phyloP scores from a whole-genome alignment of 371 early-diverging fungal species.

The Rhizopus delemar region DNA sequence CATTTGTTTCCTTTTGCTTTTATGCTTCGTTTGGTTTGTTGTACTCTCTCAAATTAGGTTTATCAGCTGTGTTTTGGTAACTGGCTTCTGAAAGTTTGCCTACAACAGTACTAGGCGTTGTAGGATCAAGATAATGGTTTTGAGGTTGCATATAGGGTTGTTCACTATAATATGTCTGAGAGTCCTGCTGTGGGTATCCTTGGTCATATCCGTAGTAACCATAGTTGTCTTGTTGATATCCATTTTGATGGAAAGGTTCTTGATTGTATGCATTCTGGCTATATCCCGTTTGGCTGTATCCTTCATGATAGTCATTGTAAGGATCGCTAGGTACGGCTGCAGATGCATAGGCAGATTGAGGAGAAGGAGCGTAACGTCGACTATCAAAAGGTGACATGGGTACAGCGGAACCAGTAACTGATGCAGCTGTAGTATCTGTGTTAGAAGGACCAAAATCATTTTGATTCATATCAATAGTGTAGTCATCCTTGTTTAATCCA shows the following conservation, averaged over 20 bases:
- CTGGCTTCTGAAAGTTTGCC: slow-evolving; percentile 1
- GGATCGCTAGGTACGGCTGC: slow-evolving; percentile 2
- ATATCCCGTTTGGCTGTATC: slow-evolving; percentile 21
- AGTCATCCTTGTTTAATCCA: slow-evolving; percentile 16
- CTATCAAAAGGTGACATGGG: slow-evolving; percentile 27
- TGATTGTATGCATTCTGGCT: slow-evolving; percentile 17
- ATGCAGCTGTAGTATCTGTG: slow-evolving; percentile 4
- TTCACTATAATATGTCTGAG: slow-evolving; percentile 3
- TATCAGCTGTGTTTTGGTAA: background rate
- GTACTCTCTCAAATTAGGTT: background rate
- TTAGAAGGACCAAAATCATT: slow-evolving; percentile 20
- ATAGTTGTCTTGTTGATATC: slow-evolving; percentile 15
- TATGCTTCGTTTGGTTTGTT: background rate
- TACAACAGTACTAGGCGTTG: background rate
- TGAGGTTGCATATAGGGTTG: slow-evolving; percentile 14
- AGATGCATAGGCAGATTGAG: slow-evolving; percentile 1
- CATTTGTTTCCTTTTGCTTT: background rate
- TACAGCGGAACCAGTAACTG: slow-evolving; percentile 11
- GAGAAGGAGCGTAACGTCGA: slow-evolving; percentile 22
- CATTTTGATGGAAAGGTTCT: slow-evolving; percentile 7
- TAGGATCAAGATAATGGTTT: slow-evolving; percentile 1
- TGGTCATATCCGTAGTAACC: slow-evolving; percentile 15
- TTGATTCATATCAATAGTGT: slow-evolving; percentile 30
- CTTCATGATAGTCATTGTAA: slow-evolving; percentile 20
- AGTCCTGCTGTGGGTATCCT: no score